Evolutionary conservation across 2,329 filamentous ascomycete genomes (phyloP).

Genomic region (Ophiostoma montium): DNA sequence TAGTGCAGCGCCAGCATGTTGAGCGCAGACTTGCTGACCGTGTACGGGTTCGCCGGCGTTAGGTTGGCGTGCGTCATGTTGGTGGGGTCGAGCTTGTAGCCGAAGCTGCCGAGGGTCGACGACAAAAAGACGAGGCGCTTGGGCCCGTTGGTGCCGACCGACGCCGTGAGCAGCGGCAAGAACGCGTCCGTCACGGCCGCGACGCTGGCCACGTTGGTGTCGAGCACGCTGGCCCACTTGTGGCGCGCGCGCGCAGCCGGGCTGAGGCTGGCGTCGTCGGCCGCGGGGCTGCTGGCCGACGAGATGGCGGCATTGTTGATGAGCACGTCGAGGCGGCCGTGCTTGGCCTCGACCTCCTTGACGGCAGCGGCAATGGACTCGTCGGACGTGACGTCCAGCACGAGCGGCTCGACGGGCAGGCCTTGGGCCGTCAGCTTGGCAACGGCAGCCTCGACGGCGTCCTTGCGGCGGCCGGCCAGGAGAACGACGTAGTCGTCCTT

Average conservation of each 20-base stretch:
- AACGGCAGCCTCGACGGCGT: constrained; percentile 23
- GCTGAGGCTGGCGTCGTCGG: constrained; percentile 2
- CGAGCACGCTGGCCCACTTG: not conserved
- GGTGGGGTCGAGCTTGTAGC: constrained; percentile 11
- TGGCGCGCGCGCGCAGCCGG: not conserved
- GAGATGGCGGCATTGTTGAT: constrained; percentile 18
- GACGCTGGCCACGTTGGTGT: constrained; percentile 17
- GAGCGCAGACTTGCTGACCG: constrained; percentile 17
- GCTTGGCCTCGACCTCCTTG: constrained; percentile 14
- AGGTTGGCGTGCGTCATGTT: constrained; percentile 6
- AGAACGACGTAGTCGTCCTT: constrained; percentile 24
- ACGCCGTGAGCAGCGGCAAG: constrained; percentile 20
- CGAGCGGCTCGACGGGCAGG: constrained; percentile 22
- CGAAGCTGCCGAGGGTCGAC: constrained; percentile 14
- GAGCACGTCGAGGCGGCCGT: constrained; percentile 22
- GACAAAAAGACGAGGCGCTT: constrained; percentile 17
- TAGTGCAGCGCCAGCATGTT: constrained; percentile 20
- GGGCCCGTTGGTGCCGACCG: constrained; percentile 9
- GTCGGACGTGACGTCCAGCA: constrained; percentile 29
- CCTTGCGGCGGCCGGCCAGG: constrained; percentile 22
- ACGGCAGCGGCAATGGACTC: constrained; percentile 25
- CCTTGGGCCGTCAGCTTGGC: constrained; percentile 16
- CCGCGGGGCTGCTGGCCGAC: not conserved
- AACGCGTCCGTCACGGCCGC: constrained; percentile 19
- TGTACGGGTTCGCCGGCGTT: constrained; percentile 11